These are phyloP conservation scores for Mucor piriformis DNA, from an alignment of 371 early-diverging fungal genomes.

Conservation along the genomic window DNA sequence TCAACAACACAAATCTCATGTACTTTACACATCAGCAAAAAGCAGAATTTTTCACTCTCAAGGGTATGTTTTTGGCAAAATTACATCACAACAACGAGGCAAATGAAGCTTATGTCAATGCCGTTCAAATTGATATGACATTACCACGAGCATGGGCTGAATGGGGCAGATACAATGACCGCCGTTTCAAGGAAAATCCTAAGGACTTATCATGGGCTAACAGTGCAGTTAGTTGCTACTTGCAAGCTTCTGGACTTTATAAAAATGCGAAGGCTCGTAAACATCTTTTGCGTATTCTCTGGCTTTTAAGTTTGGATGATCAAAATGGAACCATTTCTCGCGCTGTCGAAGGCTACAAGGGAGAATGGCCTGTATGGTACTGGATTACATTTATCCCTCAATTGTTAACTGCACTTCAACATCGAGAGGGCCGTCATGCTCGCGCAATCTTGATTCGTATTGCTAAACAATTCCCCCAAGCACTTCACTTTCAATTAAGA, in stretches of 20 bases:
- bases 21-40: conserved; percentile 94
- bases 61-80: conserved; percentile 93
- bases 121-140: conserved; percentile 85
- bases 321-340: conserved; percentile 72
- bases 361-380: conserved; percentile 93
- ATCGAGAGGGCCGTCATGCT: conserved; percentile 82
- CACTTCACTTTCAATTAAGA: conserved; percentile 92
- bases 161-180: conserved; percentile 96
- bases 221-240: conserved; percentile 94
- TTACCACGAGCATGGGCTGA: conserved; percentile 96
- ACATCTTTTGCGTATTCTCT: conserved; percentile 89
- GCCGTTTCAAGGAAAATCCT: conserved; percentile 82
- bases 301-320: conserved; percentile 93
- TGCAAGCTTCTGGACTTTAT: conserved; percentile 93
- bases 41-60: conserved; percentile 97
- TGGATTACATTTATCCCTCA: conserved; percentile 99
- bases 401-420: conserved; percentile 76
- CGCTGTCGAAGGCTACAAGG: conserved; percentile 88
- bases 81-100: conserved; percentile 89
- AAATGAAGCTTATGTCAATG: conserved; percentile 90
- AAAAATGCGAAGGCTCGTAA: conserved; percentile 88
- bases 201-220: conserved; percentile 84
- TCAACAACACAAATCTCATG: conserved; percentile 97
- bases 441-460: conserved; percentile 86
- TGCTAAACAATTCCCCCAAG: conserved; percentile 96